These are phyloP conservation scores for Acanthamoeba royreba DNA, from an alignment of 208 protist genomes.

Conservation along the genomic window DNA sequence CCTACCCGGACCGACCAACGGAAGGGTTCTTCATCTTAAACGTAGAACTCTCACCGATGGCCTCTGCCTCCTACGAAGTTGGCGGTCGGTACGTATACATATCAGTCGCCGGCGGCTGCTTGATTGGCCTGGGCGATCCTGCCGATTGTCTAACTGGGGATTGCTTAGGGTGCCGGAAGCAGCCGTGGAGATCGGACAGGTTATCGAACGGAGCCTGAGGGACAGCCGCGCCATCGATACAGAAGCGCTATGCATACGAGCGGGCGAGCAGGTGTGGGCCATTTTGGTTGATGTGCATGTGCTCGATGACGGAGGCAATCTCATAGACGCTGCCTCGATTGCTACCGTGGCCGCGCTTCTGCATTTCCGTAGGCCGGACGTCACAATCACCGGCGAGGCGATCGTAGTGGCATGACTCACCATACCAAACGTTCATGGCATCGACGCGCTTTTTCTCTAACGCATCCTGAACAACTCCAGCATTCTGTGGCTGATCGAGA, in stretches of 20 bases:
- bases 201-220: conserved; percentile 87
- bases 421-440: no score
- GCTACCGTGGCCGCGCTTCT: conserved; percentile 86
- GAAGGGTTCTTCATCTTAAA: conserved; percentile 93
- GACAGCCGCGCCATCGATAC: conserved; percentile 90
- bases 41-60: conserved; percentile 85
- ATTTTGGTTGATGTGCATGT: conserved; percentile 86
- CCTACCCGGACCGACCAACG: conserved; percentile 87
- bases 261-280: conserved; percentile 86
- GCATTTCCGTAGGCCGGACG: conserved; percentile 92
- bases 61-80: conserved; percentile 72
- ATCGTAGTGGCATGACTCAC: conserved; percentile 61
- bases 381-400: conserved; percentile 88
- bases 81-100: background rate
- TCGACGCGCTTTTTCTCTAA: background rate
- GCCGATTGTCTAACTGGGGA: background rate
- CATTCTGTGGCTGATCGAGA: conserved; percentile 90
- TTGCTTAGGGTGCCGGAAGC: background rate
- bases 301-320: conserved; percentile 93
- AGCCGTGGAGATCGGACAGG: conserved; percentile 73
- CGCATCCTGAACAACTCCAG: background rate
- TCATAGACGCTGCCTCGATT: conserved; percentile 85
- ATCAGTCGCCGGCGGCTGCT: background rate
- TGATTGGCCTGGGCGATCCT: background rate
- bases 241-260: conserved; percentile 93